Evolutionary conservation across 228 moss, liverwort and hornwort species (phyloP).

Genomic region (Sphagnum magellanicum): DNA sequence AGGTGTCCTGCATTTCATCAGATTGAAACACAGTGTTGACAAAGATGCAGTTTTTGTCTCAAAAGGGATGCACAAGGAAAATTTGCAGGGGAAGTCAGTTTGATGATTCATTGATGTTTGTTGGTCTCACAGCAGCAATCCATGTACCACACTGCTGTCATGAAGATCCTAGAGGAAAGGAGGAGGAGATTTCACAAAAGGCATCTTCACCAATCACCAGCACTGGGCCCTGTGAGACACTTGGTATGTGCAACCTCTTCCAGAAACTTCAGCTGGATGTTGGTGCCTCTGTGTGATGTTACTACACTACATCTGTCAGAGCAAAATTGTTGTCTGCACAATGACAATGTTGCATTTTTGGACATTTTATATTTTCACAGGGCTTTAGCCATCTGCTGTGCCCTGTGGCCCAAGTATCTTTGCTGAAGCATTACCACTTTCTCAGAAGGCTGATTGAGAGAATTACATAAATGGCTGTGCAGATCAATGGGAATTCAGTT

Average conservation of each 20-base stretch:
- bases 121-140: conserved; percentile 34
- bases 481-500: no score
- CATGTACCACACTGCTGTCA: conserved; percentile 36
- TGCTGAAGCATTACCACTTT: no score
- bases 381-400: no score
- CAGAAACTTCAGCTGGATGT: not conserved
- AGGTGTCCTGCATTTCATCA: no score
- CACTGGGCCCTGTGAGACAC: conserved; percentile 8
- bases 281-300: not conserved
- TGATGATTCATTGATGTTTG: not conserved
- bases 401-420: no score
- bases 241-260: not conserved
- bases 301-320: no score
- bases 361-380: no score
- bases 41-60: not conserved
- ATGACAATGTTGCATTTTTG: no score
- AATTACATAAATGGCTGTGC: no score
- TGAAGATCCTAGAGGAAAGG: conserved; percentile 46
- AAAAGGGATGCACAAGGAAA: not conserved
- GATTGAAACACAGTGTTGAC: not conserved
- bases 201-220: conserved; percentile 20
- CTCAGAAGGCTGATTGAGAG: no score
- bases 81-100: not conserved
- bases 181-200: conserved; percentile 30
- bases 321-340: no score